phyloP scores from a whole-genome alignment of 495 filamentous ascomycete species.

The Lasiosphaeria ovina region DNA sequence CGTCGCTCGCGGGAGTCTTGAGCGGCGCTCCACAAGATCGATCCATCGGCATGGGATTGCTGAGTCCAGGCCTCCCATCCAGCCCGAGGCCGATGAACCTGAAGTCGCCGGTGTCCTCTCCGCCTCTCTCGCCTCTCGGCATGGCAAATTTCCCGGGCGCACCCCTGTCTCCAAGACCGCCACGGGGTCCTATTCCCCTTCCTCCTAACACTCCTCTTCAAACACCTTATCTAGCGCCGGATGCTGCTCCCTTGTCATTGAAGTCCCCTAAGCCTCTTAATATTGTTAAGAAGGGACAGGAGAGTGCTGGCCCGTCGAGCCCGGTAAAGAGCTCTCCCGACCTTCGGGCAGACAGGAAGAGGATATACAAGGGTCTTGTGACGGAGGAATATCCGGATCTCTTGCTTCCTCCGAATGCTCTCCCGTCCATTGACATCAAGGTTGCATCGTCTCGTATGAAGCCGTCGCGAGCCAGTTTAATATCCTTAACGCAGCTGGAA shows the following conservation, averaged over 20 bases:
- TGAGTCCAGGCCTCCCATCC: constrained; percentile 83
- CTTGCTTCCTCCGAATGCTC: constrained; percentile 83
- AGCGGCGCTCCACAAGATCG: constrained; percentile 33
- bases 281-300: constrained; percentile 36
- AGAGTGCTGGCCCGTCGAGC: constrained; percentile 28
- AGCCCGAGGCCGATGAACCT: constrained; percentile 83
- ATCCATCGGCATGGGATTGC: constrained; percentile 53
- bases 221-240: constrained; percentile 46
- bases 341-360: constrained; percentile 34
- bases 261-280: constrained; percentile 40
- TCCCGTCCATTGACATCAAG: constrained; percentile 77
- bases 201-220: constrained; percentile 61
- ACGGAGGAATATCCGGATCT: constrained; percentile 82
- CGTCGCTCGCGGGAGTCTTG: constrained; percentile 52
- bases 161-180: constrained; percentile 71
- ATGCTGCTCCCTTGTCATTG: constrained; percentile 30
- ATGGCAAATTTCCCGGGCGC: constrained; percentile 52
- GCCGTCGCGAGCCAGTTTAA: constrained; percentile 79
- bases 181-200: constrained; percentile 63
- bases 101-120: constrained; percentile 69
- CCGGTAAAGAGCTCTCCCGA: constrained; percentile 34
- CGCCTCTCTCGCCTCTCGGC: constrained; percentile 63
- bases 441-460: constrained; percentile 89
- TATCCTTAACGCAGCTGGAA: constrained; percentile 67
- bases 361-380: constrained; percentile 60